phyloP scores from a whole-genome alignment of 2,329 filamentous ascomycete genomes.

The Ophiosphaerella korrae region DNA sequence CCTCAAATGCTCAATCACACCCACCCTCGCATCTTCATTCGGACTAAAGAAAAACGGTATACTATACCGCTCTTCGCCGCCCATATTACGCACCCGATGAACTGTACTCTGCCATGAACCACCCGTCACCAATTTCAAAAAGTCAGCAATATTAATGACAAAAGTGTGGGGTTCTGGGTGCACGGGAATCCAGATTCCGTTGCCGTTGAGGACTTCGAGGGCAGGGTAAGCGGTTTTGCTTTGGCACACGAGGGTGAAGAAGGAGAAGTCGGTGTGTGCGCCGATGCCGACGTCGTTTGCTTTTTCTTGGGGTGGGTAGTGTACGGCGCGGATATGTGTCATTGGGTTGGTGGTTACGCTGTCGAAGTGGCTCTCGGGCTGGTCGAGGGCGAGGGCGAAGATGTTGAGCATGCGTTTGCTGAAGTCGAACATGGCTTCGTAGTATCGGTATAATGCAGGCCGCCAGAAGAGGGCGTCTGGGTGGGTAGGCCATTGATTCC shows the following conservation, averaged over 20 bases:
- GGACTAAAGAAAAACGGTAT: slow-evolving; percentile 50
- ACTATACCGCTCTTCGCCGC: slow-evolving; percentile 47
- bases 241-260: slow-evolving; percentile 50
- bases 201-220: slow-evolving; percentile 51
- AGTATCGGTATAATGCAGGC: slow-evolving; percentile 38
- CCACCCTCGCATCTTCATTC: slow-evolving; percentile 41
- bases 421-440: slow-evolving; percentile 37
- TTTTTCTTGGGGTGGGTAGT: slow-evolving; percentile 47
- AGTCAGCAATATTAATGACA: slow-evolving; percentile 51
- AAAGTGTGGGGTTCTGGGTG: slow-evolving; percentile 43
- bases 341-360: slow-evolving; percentile 47
- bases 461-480: slow-evolving; percentile 36
- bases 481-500: slow-evolving; percentile 41
- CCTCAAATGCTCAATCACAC: slow-evolving; percentile 37
- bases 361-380: slow-evolving; percentile 49
- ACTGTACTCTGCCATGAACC: slow-evolving; percentile 49
- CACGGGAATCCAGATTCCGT: slow-evolving; percentile 50
- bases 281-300: slow-evolving; percentile 46
- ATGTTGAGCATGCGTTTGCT: slow-evolving; percentile 41
- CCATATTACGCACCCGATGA: slow-evolving; percentile 48
- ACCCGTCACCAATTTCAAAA: slow-evolving; percentile 50
- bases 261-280: slow-evolving; percentile 52
- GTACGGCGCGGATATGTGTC: slow-evolving; percentile 49
- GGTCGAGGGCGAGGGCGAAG: slow-evolving; percentile 48
- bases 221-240: slow-evolving; percentile 29